Base-by-base conservation (phyloP, 371 early-diverging fungal species). In the Amoeboaphelidium protococcarum region DNA sequence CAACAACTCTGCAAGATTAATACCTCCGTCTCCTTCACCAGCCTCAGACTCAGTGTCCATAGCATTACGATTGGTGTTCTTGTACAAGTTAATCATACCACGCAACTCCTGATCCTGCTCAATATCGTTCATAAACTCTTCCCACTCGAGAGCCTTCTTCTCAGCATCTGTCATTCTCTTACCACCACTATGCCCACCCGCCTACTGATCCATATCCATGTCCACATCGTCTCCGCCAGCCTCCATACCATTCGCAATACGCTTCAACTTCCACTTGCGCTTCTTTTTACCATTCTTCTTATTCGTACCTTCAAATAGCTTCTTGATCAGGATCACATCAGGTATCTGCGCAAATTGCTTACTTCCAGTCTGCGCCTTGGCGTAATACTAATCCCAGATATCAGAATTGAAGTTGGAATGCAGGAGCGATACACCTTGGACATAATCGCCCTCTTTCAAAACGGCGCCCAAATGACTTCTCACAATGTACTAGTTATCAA, bases 91-190 rank as follows among this genome's bases (percentile, higher is more conserved):
- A 56, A 91, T 67, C 55, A 76, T 81, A 45, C 79, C 74, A 52
- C 95, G 73, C 56, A 91, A 71, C 63, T 94, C 92, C 23, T 80
- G 70, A 69, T 92, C 92, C 66, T 89, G 92, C 64, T 94, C 92
- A 46, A 94, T 67, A 62, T 94, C 95, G 52, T 82, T 72, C 73
- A 85, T 68, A 67, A 88, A 88, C 62, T 76, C 50, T 56, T 87
- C 88, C 57, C 74, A 77, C 47, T 87, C n/a, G n/a, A n/a, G n/a
- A n/a, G n/a, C n/a, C n/a, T n/a, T n/a, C n/a, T n/a, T n/a, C n/a
- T n/a, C n/a, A n/a, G n/a, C n/a, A n/a, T n/a, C n/a, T n/a, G n/a
- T n/a, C n/a, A n/a, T n/a, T n/a, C n/a, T n/a, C n/a, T n/a, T n/a
- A n/a, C n/a, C n/a, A n/a, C n/a, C n/a, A n/a, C n/a, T n/a, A n/a